Base-by-base conservation (phyloP, 177 flowering plant genomes). In the Vitis hybrid region DNA sequence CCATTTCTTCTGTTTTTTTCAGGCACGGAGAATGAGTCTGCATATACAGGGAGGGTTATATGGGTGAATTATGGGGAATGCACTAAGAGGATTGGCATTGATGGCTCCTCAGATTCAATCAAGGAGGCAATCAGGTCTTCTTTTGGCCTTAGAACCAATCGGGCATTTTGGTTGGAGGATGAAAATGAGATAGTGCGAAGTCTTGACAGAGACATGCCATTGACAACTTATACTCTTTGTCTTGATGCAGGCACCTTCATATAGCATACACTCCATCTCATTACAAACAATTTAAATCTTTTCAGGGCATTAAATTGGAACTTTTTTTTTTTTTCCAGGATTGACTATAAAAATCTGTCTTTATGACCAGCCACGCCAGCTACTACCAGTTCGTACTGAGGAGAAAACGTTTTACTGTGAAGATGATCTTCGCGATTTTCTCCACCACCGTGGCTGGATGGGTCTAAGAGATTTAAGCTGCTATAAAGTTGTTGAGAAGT, bases 101-200 rank as follows among this genome's bases (percentile, higher is more conserved):
- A 92, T 77, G 99, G 95, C 62, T 81, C 86, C 49, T 76, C 92
- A 52, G 97, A 88, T 59, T 93, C 97, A 65, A 96, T 96, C 67
- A 96, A 87, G 73, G 97, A 93, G 75, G 97, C 94, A 19, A 91
- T 94, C 75, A 92, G 75, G 58, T 90, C 90, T 64, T 94, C 97
- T 50, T 94, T 96, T 76, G 75, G 99, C 72, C 75, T 96, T 32
- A 83, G 98, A 82, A 90, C 97, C 12, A 90, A 81, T 50, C 86
- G 98, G 12, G 94, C 92, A 63, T 93, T 96, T 84, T 96, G 98
- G 97, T 77, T 94, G 79, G 99, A 89, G 81, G 93, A 89, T 77
- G 91, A 86, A 65, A 84, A 84, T 55, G 85, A 86, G 75, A 69
- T 89, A 60, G 83, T 94, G 48, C 87, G 97, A 40, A 77, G 86